Evolutionary conservation across 2,329 filamentous ascomycete species (phyloP).

Genomic region (Zymoseptoria brevis): DNA sequence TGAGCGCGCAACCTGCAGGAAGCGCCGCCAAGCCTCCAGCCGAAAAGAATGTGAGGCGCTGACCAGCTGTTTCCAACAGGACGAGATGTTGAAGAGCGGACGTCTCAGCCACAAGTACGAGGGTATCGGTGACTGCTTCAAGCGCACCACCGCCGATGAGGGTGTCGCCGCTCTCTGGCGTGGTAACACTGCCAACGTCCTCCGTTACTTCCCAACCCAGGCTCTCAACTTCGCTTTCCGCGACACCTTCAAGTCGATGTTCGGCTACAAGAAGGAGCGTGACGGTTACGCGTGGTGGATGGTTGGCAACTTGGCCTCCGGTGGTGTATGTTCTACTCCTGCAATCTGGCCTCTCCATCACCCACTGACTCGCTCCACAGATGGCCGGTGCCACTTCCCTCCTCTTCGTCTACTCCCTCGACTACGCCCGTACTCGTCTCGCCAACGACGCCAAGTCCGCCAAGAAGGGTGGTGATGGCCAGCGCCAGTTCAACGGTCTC

Average conservation of each 20-base stretch:
- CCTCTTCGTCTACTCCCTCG: constrained; percentile 99
- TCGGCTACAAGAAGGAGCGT: constrained; percentile 99
- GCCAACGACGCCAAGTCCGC: constrained; percentile 99
- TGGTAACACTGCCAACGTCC: constrained; percentile 99
- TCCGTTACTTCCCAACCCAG: constrained; percentile 99
- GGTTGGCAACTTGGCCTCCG: constrained; percentile 98
- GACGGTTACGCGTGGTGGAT: constrained; percentile 99
- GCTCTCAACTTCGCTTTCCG: constrained; percentile 99
- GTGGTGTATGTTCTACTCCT: constrained; percentile 70
- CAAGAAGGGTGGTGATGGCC: constrained; percentile 92
- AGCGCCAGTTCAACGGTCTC: constrained; percentile 99
- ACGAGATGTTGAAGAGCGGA: constrained; percentile 99
- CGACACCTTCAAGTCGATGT: constrained; percentile 99
- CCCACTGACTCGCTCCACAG: constrained; percentile 36
- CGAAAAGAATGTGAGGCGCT: neutral
- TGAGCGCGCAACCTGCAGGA: constrained; percentile 2
- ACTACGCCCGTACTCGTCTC: constrained; percentile 99
- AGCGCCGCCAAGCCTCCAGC: constrained; percentile 4
- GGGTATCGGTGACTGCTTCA: constrained; percentile 94
- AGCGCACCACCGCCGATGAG: constrained; percentile 79
- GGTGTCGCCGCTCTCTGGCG: constrained; percentile 95
- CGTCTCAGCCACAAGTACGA: constrained; percentile 97
- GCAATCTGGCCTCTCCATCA: neutral
- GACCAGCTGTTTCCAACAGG: constrained; percentile 47
- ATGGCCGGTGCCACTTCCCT: constrained; percentile 99